Evolutionary conservation across 75 land plant species (phyloP).

Genomic region (Pseudotsuga menziesii): DNA sequence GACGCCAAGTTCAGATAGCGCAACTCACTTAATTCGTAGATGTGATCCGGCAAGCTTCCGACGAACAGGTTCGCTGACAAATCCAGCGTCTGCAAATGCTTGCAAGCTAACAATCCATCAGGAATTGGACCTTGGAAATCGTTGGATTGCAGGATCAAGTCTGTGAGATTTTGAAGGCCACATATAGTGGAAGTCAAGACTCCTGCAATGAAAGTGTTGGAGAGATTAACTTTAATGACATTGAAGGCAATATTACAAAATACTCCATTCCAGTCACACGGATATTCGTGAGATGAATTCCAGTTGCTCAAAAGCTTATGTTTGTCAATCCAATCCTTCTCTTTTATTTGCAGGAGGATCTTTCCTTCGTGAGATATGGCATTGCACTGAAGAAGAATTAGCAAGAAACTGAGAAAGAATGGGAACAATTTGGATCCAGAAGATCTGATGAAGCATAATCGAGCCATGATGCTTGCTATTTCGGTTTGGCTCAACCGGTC

Average conservation of each 20-base stretch:
- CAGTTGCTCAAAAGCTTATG: slow-evolving; percentile 25
- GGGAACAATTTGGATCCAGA: background rate
- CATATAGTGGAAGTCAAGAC: slow-evolving; percentile 36
- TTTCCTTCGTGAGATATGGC: slow-evolving; percentile 39
- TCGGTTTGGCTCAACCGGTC: too few species aligned
- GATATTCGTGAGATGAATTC: slow-evolving; percentile 13
- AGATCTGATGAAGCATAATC: too few species aligned
- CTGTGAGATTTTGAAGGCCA: slow-evolving; percentile 16
- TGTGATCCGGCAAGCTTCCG: slow-evolving; percentile 29
- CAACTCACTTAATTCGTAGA: slow-evolving; percentile 43
- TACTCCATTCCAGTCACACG: slow-evolving; percentile 72
- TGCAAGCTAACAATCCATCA: slow-evolving; percentile 13
- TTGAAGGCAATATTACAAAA: slow-evolving; percentile 21
- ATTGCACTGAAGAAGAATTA: background rate
- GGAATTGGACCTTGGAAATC: slow-evolving; percentile 51
- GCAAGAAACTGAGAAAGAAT: background rate
- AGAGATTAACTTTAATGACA: slow-evolving; percentile 27
- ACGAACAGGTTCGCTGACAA: slow-evolving; percentile 29
- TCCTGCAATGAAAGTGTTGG: slow-evolving; percentile 32
- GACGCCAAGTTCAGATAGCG: slow-evolving; percentile 42
- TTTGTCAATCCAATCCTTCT: slow-evolving; percentile 27
- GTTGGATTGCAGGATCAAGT: slow-evolving; percentile 27
- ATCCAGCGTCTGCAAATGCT: slow-evolving; percentile 31
- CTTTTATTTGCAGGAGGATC: slow-evolving; percentile 26
- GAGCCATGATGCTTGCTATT: too few species aligned